Conservation (phyloP, 108 stramenopile genomes). For the Nitzschia sp. region DNA sequence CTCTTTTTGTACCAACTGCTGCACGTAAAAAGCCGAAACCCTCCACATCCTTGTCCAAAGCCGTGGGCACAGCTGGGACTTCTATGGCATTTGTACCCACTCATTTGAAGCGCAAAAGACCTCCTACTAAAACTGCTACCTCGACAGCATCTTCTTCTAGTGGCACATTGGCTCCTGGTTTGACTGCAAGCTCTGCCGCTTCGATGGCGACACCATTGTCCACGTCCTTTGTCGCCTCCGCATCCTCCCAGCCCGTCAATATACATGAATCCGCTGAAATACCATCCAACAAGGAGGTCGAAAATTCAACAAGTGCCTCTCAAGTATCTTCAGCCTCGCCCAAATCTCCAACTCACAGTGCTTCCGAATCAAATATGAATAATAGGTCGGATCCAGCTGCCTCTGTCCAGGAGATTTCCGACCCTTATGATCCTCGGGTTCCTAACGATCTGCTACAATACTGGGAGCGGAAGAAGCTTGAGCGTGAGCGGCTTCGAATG, state of each 20-base stretch:
- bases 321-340: not conserved
- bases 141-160: constrained; percentile 1
- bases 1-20: not conserved
- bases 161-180: not conserved
- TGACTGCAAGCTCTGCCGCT: not conserved
- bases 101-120: constrained; percentile 26
- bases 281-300: too few relatives aligned
- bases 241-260: too few relatives aligned
- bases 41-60: constrained; percentile 29
- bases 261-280: too few relatives aligned
- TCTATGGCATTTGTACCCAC: constrained; percentile 69
- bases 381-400: not conserved
- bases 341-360: not conserved
- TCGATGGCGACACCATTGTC: not conserved
- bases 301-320: too few relatives aligned
- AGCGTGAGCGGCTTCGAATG: constrained; percentile 41
- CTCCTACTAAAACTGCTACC: constrained; percentile 3
- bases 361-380: not conserved
- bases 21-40: not conserved
- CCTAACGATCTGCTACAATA: constrained; percentile 84
- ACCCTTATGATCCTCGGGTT: constrained; percentile 71
- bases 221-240: too few relatives aligned
- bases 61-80: constrained; percentile 65
- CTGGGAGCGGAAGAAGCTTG: constrained; percentile 57
- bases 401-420: constrained; percentile 25